phyloP scores from a whole-genome alignment of 257 asterid species.

The Solanum virginianum region DNA sequence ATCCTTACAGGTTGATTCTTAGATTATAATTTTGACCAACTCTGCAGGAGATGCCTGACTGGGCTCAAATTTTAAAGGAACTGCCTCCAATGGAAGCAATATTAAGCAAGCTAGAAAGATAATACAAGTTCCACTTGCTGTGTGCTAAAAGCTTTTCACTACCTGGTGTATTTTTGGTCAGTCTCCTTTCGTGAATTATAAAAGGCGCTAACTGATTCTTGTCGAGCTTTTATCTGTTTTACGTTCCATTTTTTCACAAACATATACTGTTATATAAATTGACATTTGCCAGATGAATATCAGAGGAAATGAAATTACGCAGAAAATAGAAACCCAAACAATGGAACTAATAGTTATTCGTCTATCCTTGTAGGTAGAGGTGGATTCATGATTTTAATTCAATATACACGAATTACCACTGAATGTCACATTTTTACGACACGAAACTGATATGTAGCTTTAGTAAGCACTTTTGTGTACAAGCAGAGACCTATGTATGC shows the following conservation, averaged over 20 bases:
- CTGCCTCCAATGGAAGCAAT: conserved; percentile 83
- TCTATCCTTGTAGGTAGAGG: background rate
- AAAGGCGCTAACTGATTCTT: background rate
- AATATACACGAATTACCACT: background rate
- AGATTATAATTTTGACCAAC: background rate
- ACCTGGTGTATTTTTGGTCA: background rate
- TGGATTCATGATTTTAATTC: background rate
- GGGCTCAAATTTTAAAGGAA: conserved; percentile 80
- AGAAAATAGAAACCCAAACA: background rate
- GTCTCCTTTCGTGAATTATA: background rate
- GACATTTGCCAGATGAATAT: background rate
- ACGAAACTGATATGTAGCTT: background rate
- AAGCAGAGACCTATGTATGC: background rate
- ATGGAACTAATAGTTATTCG: background rate
- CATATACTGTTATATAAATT: background rate
- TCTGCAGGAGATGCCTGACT: conserved; percentile 94
- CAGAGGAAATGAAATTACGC: background rate
- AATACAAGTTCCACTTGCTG: conserved; percentile 2
- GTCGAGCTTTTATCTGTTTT: background rate
- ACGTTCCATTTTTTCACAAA: background rate
- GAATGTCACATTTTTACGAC: background rate
- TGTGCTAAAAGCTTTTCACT: background rate
- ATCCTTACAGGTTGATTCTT: background rate
- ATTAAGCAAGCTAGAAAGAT: conserved; percentile 88
- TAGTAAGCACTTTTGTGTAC: background rate